Conservation (phyloP, 768 basidiomycete species). For the Tubosaeta sp. region DNA sequence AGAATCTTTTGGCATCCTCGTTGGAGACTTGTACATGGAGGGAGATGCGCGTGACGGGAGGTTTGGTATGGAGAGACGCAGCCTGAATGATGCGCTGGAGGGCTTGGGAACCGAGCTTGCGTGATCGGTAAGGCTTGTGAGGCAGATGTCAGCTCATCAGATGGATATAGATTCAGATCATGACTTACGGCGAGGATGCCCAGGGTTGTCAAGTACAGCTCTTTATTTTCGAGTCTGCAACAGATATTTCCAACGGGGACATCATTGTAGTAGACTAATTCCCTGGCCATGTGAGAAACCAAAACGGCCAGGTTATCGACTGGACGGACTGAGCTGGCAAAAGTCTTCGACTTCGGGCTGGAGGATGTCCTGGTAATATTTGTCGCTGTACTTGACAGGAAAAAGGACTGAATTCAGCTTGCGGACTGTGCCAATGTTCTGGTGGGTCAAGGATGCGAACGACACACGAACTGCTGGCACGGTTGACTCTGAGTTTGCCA, state of each 20-base stretch:
- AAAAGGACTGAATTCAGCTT: slow-evolving; percentile 75
- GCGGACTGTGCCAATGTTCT: slow-evolving; percentile 72
- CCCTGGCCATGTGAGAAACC: slow-evolving; percentile 24
- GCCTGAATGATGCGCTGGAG: slow-evolving; percentile 65
- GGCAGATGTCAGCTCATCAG: slow-evolving; percentile 11
- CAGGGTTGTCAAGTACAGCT: slow-evolving; percentile 84
- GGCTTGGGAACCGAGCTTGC: slow-evolving; percentile 68
- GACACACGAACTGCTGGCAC: slow-evolving; percentile 44
- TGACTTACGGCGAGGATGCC: slow-evolving; percentile 77
- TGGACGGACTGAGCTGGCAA: slow-evolving; percentile 77
- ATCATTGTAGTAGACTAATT: slow-evolving; percentile 86
- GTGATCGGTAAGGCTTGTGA: slow-evolving; percentile 76
- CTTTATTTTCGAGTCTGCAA: slow-evolving; percentile 71
- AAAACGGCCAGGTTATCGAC: slow-evolving; percentile 10
- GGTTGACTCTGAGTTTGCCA: slow-evolving; percentile 21
- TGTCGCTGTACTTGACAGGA: slow-evolving; percentile 85
- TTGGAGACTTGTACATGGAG: slow-evolving; percentile 89
- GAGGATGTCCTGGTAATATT: slow-evolving; percentile 80
- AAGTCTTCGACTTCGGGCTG: slow-evolving; percentile 77
- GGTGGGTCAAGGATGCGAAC: slow-evolving; percentile 69
- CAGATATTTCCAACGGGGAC: slow-evolving; percentile 87
- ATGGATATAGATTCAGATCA: slow-evolving; percentile 8
- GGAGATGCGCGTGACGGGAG: slow-evolving; percentile 66
- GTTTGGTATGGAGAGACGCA: slow-evolving; percentile 54
- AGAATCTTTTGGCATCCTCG: slow-evolving; percentile 70